Conservation (phyloP, 176 grass and related monocot genomes). For the Puccinellia tenuiflora region DNA sequence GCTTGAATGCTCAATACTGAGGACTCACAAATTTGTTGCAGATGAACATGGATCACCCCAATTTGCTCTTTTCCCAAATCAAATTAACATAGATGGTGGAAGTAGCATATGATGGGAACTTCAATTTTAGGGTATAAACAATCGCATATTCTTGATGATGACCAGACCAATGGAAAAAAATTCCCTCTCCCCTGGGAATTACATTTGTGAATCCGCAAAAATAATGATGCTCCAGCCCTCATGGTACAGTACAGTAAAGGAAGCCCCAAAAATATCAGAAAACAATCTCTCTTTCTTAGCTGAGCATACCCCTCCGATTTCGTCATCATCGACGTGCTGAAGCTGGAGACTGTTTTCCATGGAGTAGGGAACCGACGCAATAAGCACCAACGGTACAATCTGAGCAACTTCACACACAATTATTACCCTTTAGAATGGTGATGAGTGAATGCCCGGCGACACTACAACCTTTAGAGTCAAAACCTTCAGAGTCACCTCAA, state of each 20-base stretch:
- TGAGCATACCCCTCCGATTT: slow-evolving; percentile 27
- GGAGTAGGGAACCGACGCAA: no score
- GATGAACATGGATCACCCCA: not conserved
- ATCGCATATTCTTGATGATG: slow-evolving; percentile 16
- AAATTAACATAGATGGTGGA: not conserved
- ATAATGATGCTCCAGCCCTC: slow-evolving; percentile 27
- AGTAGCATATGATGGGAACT: not conserved
- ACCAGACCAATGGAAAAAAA: slow-evolving; percentile 33
- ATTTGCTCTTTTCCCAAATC: not conserved
- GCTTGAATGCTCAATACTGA: not conserved
- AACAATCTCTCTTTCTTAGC: slow-evolving; percentile 42
- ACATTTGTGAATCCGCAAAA: slow-evolving; percentile 25
- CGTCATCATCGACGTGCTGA: slow-evolving; percentile 35
- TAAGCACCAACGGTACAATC: no score
- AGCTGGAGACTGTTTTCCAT: slow-evolving; percentile 43
- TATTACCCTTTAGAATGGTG: no score
- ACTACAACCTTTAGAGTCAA: no score
- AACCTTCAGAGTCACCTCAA: no score
- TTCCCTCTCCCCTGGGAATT: slow-evolving; percentile 7
- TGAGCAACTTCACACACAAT: no score
- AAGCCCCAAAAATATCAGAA: slow-evolving; percentile 54
- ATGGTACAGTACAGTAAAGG: slow-evolving; percentile 28
- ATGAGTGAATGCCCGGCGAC: no score
- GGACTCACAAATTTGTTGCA: not conserved
- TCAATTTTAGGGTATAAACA: not conserved